Percentiles rank a stretch among this genome's conserved stretches.
Evolutionary conservation across 805 yeast species (phyloP).

Genomic region (Saturnispora besseyi): DNA sequence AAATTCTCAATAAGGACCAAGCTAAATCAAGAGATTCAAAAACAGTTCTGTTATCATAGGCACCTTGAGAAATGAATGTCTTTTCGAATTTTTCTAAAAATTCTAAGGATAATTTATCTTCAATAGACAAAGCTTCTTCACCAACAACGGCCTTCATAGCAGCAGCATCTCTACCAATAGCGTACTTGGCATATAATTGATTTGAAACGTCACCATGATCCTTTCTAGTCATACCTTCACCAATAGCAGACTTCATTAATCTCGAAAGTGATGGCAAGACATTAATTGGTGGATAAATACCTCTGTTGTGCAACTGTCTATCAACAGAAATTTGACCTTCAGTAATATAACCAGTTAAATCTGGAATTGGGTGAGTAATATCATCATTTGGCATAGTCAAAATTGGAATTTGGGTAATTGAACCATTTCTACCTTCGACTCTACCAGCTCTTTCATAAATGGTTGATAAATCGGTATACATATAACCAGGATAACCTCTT

Average conservation of each 20-base stretch:
- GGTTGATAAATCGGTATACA: slow-evolving; percentile 99
- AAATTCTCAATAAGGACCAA: slow-evolving; percentile 95
- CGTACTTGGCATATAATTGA: slow-evolving; percentile 97
- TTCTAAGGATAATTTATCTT: slow-evolving; percentile 94
- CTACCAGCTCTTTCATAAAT: slow-evolving; percentile 99
- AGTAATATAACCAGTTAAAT: slow-evolving; percentile 98
- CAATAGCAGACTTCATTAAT: slow-evolving; percentile 98
- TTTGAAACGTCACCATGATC: slow-evolving; percentile 99
- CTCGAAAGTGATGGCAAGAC: slow-evolving; percentile 96
- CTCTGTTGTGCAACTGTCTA: slow-evolving; percentile 92
- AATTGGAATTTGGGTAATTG: slow-evolving; percentile 97
- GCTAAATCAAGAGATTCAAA: slow-evolving; percentile 96
- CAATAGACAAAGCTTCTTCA: slow-evolving; percentile 97
- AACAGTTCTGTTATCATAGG: slow-evolving; percentile 90
- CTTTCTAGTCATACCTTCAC: slow-evolving; percentile 99
- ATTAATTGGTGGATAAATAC: slow-evolving; percentile 97
- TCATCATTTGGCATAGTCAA: slow-evolving; percentile 99
- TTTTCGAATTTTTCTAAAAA: slow-evolving; percentile 96
- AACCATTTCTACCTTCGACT: slow-evolving; percentile 99
- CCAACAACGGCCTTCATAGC: slow-evolving; percentile 99
- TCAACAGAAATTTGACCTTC: slow-evolving; percentile 98
- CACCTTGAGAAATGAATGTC: slow-evolving; percentile 92
- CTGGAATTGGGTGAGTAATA: slow-evolving; percentile 99
- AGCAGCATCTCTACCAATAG: slow-evolving; percentile 99
- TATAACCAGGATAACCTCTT: slow-evolving; percentile 99